Base-by-base conservation (phyloP, 345 rosid genomes). In the Acer campestre region DNA sequence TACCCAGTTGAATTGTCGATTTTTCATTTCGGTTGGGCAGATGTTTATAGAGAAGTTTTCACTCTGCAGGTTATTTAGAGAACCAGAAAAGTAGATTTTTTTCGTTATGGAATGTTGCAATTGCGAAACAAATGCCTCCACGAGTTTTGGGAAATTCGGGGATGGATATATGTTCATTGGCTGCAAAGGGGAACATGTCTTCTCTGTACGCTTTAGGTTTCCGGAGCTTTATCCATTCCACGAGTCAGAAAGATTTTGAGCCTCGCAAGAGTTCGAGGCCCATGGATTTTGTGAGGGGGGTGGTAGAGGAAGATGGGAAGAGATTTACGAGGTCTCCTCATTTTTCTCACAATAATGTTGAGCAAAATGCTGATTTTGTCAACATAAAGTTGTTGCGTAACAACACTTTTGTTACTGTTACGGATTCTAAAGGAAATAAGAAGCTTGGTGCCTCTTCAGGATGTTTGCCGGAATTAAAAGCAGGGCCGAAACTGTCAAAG, bases 391-490 rank as follows among this genome's bases (percentile, higher is more conserved):
- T 93, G 66, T 16, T 81, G 86, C 79, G 92, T 10, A 93, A 93
- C 86, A 95, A 94, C 79, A 89, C 95, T 1, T 90, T 90, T 67
- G 92, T 95, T 70, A 87, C 92, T 0, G 90, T 93, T 66, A 92
- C 95, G 0, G 98, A 95, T 89, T 84, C 91, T n/a, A 89, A 91
- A 65, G 98, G 97, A 40, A 88, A 91, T 63, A 89, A 81, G 74
- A 95, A 88, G 79, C 27, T 81, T 48, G 85, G 87, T 20, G 90
- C 88, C 3, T 85, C 98, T 0, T 83, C 93, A 0, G 98, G 98
- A 49, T 82, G 86, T 73, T 42, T 90, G 53, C 83, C 88, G 0
- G 92, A 88, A 61, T 73, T 83, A 48, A 88, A 83, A 87, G 93
- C 95, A 1, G 98, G 90, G 7, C 68, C 89, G 22, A 90, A 90